Base-by-base conservation (phyloP, 768 basidiomycete genomes). In the Xerocomellus amylosporus region DNA sequence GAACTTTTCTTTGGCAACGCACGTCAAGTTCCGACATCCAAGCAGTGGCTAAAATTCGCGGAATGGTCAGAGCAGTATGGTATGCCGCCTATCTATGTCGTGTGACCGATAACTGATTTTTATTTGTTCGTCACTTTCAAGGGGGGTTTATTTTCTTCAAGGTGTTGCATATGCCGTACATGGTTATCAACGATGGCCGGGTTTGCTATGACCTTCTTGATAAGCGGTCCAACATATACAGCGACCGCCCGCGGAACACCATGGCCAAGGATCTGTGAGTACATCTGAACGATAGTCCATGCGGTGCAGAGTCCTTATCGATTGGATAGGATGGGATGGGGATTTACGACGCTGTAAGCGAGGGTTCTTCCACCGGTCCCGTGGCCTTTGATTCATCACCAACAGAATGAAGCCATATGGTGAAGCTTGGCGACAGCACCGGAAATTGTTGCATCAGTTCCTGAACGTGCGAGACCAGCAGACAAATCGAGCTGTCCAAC, bases 211-310 rank as follows among this genome's bases (percentile, higher is more conserved):
- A 53, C 15, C 51, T 53, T 22, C 44, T 53, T 13, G 51, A 53
- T 12, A 53, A 46, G 44, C 51, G 51, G 8, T 52, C 51, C 8
- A 52, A 46, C 28, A 53, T 53, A 46, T 53, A 53, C 20, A 39
- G 51, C 20, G 43, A 53, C 51, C 51, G 51, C 15, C 51, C 43
- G 15, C 51, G 36, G 17, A 53, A 40, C 19, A 53, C 36, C 1
- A 53, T 53, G 51, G 51, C 51, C 7, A 46, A 33, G 10, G 51
- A 53, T 22, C 20, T 53, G 51, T 53, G 37, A 45, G 51, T 39
- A 14, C 2, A n/a, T 26, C 12, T 15, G n/a, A 42, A 42, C n/a
- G 12, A 28, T 9, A 8, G 8, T 1, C 17, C 19, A 13, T n/a
- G 12, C 28, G 17, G 15, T 31, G 26, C 14, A 15, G 5, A 3